Evolutionary conservation across 2,329 filamentous ascomycete species (phyloP).

Genomic region (Teratosphaeria zuluensis): DNA sequence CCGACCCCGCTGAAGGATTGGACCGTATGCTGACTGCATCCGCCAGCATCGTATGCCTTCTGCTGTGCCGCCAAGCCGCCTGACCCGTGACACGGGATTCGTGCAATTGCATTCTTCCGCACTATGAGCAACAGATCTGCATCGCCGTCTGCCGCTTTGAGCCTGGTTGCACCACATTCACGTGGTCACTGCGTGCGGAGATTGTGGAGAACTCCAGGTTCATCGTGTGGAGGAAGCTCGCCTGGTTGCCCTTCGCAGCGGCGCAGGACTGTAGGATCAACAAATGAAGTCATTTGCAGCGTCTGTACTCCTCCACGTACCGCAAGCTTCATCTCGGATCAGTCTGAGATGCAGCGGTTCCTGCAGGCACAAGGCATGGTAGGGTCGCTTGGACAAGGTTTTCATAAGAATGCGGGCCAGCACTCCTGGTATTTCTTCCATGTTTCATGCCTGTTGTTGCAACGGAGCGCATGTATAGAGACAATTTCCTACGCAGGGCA

Average conservation of each 20-base stretch:
- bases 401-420: background rate
- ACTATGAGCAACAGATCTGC: conserved; percentile 3
- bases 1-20: too few species aligned
- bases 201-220: background rate
- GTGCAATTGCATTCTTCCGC: conserved; percentile 9
- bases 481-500: background rate
- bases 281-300: background rate
- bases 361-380: conserved; percentile 1
- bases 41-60: background rate
- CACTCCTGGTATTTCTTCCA: background rate
- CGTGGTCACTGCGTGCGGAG: background rate
- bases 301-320: conserved; percentile 1
- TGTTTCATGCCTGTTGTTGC: background rate
- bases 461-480: background rate
- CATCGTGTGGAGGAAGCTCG: background rate
- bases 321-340: background rate
- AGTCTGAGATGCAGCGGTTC: background rate
- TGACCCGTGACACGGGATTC: conserved; percentile 9
- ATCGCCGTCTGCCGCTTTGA: background rate
- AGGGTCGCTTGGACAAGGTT: background rate
- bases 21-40: background rate
- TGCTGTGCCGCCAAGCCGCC: conserved; percentile 4
- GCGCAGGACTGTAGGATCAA: background rate
- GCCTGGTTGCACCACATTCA: background rate
- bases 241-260: background rate